A percentile compares a stretch with the other conserved stretches of the same genome.
phyloP scores from a whole-genome alignment of 257 asterid species.

The Lithospermum erythrorhizon region DNA sequence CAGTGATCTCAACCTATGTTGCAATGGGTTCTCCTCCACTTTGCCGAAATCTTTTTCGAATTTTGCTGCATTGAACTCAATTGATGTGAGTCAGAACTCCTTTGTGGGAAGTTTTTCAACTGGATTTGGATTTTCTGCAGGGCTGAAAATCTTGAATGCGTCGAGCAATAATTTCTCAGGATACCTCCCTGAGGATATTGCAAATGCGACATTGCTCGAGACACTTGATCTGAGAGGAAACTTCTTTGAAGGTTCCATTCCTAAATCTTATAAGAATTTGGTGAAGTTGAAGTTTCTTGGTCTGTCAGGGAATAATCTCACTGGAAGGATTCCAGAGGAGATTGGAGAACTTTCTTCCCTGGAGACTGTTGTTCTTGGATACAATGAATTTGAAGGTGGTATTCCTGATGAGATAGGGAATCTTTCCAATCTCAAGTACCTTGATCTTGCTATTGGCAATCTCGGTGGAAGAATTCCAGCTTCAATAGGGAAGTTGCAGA shows the following conservation, averaged over 20 bases:
- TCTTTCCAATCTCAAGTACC: constrained; percentile 48
- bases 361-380: constrained; percentile 54
- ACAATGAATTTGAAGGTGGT: constrained; percentile 46
- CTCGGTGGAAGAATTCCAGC: constrained; percentile 49
- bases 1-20: constrained; percentile 29
- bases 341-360: constrained; percentile 41
- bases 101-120: constrained; percentile 37
- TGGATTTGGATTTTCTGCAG: constrained; percentile 38
- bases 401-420: constrained; percentile 55
- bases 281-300: constrained; percentile 53
- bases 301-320: constrained; percentile 60
- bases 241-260: constrained; percentile 58
- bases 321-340: constrained; percentile 44
- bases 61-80: constrained; percentile 32
- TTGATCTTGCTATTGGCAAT: constrained; percentile 51
- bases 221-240: constrained; percentile 71
- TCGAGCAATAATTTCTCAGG: constrained; percentile 74
- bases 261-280: constrained; percentile 38
- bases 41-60: constrained; percentile 40
- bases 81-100: constrained; percentile 64
- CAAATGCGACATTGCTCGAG: constrained; percentile 40
- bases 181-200: constrained; percentile 47
- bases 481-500: constrained; percentile 38
- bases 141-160: constrained; percentile 36
- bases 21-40: constrained; percentile 47